Evolutionary conservation across 2,329 filamentous ascomycete species (phyloP).

Genomic region (Colletotrichum tamarilloi): DNA sequence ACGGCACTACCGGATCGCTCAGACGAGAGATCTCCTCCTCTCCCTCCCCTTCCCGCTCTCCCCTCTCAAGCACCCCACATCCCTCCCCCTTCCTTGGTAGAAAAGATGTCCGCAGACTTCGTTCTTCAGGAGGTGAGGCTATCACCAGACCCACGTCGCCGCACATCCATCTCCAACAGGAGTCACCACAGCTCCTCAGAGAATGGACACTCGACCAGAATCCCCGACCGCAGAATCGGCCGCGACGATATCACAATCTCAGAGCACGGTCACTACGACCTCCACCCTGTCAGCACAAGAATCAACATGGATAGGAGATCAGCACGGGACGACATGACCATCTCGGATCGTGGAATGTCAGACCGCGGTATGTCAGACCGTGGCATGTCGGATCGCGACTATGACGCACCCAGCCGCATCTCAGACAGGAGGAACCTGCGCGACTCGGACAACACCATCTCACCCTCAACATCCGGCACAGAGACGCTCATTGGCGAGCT

Average conservation of each 20-base stretch:
- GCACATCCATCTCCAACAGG: slow-evolving; percentile 42
- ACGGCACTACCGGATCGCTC: neutral
- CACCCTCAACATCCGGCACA: slow-evolving; percentile 44
- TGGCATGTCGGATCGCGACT: slow-evolving; percentile 18
- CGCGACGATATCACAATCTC: slow-evolving; percentile 36
- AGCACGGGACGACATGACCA: slow-evolving; percentile 16
- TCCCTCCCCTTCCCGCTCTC: slow-evolving; percentile 22
- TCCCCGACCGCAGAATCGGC: slow-evolving; percentile 29
- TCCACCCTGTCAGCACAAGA: slow-evolving; percentile 5
- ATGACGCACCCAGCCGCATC: slow-evolving; percentile 26
- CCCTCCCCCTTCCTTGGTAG: slow-evolving; percentile 33
- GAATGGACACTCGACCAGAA: slow-evolving; percentile 30
- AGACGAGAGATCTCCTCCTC: slow-evolving; percentile 2
- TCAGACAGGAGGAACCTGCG: slow-evolving; percentile 36
- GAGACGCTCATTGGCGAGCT: slow-evolving; percentile 49
- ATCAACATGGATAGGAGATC: slow-evolving; percentile 15
- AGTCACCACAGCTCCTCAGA: slow-evolving; percentile 34
- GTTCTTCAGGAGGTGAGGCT: slow-evolving; percentile 34
- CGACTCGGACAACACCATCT: slow-evolving; percentile 42
- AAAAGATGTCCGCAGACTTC: slow-evolving; percentile 35
- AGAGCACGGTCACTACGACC: slow-evolving; percentile 36
- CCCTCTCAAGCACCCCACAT: slow-evolving; percentile 36
- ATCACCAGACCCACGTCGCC: slow-evolving; percentile 35
- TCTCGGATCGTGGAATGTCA: slow-evolving; percentile 7
- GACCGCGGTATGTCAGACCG: neutral